A percentile compares a stretch with the other conserved stretches of the same genome.
Evolutionary conservation across 2,329 filamentous ascomycete genomes (phyloP).

Genomic region (Juglanconis sp.): DNA sequence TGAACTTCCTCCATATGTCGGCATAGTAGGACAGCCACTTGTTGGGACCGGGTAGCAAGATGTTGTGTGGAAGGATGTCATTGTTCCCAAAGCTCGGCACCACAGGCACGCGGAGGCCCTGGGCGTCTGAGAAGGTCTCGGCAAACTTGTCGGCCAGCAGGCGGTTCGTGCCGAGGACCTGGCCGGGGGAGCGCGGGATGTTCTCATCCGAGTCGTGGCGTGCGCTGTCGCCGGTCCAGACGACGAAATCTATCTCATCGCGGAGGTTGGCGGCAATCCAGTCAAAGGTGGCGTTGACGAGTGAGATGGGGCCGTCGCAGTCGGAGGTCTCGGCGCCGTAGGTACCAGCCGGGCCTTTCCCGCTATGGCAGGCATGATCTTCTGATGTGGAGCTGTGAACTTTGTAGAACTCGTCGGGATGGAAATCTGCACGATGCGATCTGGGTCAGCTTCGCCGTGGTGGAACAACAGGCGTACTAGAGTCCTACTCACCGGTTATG

Average conservation of each 20-base stretch:
- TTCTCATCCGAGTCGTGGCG: conserved; percentile 85
- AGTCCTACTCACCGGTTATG: conserved; percentile 67
- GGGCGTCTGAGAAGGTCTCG: conserved; percentile 63
- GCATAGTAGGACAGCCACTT: conserved; percentile 76
- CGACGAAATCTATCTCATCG: conserved; percentile 80
- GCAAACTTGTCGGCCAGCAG: conserved; percentile 73
- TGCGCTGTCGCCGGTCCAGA: conserved; percentile 90
- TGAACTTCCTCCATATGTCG: conserved; percentile 79
- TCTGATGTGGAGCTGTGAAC: conserved; percentile 68
- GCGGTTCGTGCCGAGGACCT: conserved; percentile 77
- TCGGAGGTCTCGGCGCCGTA: conserved; percentile 84
- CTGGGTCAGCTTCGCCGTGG: conserved; percentile 1
- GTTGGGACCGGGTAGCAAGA: conserved; percentile 82
- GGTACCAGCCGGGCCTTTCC: conserved; percentile 70
- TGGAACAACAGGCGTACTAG: conserved; percentile 6
- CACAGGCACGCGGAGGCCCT: conserved; percentile 70
- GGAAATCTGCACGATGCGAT: conserved; percentile 63
- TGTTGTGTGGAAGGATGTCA: conserved; percentile 95
- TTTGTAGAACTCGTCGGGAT: conserved; percentile 87
- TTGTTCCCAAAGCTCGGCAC: conserved; percentile 95
- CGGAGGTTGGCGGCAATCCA: conserved; percentile 80
- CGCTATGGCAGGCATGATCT: conserved; percentile 73
- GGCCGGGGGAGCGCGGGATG: conserved; percentile 68
- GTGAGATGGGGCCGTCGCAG: conserved; percentile 78
- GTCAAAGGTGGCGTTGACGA: conserved; percentile 84